phyloP scores from a whole-genome alignment of 2,329 filamentous ascomycete species.

The Nemania sp. region DNA sequence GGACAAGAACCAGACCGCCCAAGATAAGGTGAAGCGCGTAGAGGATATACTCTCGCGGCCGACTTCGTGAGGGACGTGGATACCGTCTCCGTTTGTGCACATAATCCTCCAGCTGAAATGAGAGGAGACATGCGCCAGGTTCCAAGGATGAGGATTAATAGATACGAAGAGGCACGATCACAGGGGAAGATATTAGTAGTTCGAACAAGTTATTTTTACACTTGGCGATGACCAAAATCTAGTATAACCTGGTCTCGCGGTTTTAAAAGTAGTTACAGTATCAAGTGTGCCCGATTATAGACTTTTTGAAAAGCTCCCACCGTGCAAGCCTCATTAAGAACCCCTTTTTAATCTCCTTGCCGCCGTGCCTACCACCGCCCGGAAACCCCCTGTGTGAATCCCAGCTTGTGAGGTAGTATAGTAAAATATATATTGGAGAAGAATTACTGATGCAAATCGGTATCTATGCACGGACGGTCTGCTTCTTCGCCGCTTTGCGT shows the following conservation, averaged over 20 bases:
- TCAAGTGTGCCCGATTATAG: constrained; percentile 19
- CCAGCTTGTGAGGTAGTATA: neutral
- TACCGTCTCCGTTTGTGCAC: neutral
- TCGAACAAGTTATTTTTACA: constrained; percentile 2
- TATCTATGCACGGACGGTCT: constrained; percentile 63
- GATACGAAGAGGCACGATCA: neutral
- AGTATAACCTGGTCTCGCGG: constrained; percentile 7
- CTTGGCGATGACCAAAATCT: neutral
- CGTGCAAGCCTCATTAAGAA: constrained; percentile 16
- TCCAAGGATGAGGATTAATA: neutral
- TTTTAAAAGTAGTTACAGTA: constrained; percentile 24
- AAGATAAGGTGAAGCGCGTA: constrained; percentile 80
- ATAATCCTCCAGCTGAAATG: too few species aligned
- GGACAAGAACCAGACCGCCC: constrained; percentile 84
- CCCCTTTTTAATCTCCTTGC: constrained; percentile 12
- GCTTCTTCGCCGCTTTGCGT: constrained; percentile 66
- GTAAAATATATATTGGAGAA: constrained; percentile 3
- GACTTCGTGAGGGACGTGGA: constrained; percentile 13
- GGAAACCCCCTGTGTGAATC: constrained; percentile 4
- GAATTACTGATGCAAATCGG: neutral
- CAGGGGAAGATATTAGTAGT: neutral
- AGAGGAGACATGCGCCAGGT: neutral
- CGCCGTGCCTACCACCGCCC: neutral
- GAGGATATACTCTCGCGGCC: constrained; percentile 60
- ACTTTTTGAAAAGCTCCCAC: constrained; percentile 10